Conservation (phyloP, 2,329 filamentous ascomycete species). For the Neofusicoccum sp. region DNA sequence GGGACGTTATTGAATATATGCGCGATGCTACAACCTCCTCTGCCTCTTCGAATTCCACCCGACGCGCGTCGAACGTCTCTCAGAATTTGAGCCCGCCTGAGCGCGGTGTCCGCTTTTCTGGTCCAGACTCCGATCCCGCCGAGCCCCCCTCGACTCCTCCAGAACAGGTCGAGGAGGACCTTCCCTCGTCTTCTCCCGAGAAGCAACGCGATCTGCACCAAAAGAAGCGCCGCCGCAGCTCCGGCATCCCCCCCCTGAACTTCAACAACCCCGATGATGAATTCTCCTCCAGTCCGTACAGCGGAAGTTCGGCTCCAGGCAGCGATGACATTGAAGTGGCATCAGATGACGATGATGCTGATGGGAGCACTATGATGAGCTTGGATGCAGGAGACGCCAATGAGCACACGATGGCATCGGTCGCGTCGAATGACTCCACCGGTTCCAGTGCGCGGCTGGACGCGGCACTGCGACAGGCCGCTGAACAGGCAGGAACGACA, state of each 20-base stretch:
- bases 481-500: conserved; percentile 71
- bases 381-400: conserved; percentile 69
- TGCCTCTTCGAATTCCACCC: conserved; percentile 69
- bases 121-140: conserved; percentile 46
- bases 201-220: conserved; percentile 65
- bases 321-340: conserved; percentile 56
- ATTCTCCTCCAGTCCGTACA: conserved; percentile 76
- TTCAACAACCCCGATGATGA: conserved; percentile 64
- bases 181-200: conserved; percentile 59
- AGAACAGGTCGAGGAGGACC: conserved; percentile 58
- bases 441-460: conserved; percentile 74
- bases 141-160: conserved; percentile 63
- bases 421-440: conserved; percentile 56
- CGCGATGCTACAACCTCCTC: conserved; percentile 80
- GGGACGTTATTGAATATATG: conserved; percentile 86
- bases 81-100: conserved; percentile 30
- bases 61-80: conserved; percentile 65
- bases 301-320: conserved; percentile 45
- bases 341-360: conserved; percentile 58
- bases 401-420: conserved; percentile 63
- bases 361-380: conserved; percentile 78
- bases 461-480: conserved; percentile 72
- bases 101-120: conserved; percentile 22
- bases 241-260: conserved; percentile 62
- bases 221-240: conserved; percentile 60